Percentiles rank a stretch among this genome's conserved stretches.
Evolutionary conservation across 2,329 filamentous ascomycete genomes (phyloP).

Genomic region (Elsinoe perseae): DNA sequence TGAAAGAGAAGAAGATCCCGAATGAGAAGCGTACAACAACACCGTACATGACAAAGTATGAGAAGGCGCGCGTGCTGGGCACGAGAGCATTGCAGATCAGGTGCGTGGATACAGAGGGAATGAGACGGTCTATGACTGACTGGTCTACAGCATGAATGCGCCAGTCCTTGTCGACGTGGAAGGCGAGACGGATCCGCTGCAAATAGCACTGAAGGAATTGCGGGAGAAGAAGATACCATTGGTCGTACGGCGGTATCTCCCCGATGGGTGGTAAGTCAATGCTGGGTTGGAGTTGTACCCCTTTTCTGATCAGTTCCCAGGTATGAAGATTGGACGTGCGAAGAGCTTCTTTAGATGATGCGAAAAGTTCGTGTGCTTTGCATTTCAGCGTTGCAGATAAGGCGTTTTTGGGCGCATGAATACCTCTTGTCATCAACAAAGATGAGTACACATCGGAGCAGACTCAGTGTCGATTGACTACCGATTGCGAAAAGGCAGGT

Average conservation of each 20-base stretch:
- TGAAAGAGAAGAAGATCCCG: slow-evolving; percentile 77
- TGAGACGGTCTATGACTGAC: slow-evolving; percentile 14
- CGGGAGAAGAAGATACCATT: slow-evolving; percentile 97
- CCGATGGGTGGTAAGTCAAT: slow-evolving; percentile 78
- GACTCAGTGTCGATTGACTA: not conserved
- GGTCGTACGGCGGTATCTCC: slow-evolving; percentile 89
- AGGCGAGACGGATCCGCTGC: slow-evolving; percentile 92
- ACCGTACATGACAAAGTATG: slow-evolving; percentile 99
- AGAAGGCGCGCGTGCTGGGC: slow-evolving; percentile 84
- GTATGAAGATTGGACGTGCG: slow-evolving; percentile 99
- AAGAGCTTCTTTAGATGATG: slow-evolving; percentile 63
- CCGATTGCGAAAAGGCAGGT: too few species aligned
- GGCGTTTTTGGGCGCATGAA: not conserved
- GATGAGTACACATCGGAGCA: not conserved
- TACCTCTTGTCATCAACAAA: not conserved
- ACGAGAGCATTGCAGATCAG: slow-evolving; percentile 94
- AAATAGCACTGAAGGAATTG: slow-evolving; percentile 96
- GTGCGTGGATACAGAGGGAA: slow-evolving; percentile 42
- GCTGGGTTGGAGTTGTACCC: not conserved
- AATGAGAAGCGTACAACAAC: slow-evolving; percentile 85
- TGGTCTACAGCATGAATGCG: slow-evolving; percentile 73
- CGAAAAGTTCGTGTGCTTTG: not conserved
- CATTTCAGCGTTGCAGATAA: slow-evolving; percentile 2
- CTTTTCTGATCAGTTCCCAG: slow-evolving; percentile 36
- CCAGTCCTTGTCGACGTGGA: slow-evolving; percentile 94